Base-by-base conservation (phyloP, 2,329 filamentous ascomycete genomes). In the Whalleya microplaca region DNA sequence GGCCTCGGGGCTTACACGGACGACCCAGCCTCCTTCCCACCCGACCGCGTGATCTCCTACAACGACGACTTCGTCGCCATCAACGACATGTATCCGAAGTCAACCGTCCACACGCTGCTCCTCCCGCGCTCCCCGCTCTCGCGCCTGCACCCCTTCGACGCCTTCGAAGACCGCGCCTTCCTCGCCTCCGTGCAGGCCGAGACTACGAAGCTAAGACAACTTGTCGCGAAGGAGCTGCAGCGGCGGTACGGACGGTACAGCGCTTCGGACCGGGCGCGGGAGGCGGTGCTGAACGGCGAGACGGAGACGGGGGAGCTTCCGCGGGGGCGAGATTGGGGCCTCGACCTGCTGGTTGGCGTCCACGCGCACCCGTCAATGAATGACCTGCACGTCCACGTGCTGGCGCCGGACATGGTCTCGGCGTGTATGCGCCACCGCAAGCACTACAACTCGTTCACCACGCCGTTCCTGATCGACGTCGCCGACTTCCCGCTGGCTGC, bases 371-470 rank as follows among this genome's bases (percentile, higher is more conserved):
- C 95, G 2, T 93, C 89, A 53, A 98, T 99, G 95, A 88, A 84
- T 61, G 92, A 98, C 72, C 71, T 98, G 52, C 95, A 99, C 74
- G 80, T 98, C 3, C 95, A 99, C 73, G 85, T 98, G 27, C 75
- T 98, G 55, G 91, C 90, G 41, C 79, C 85, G 18, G 95, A 99
- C 71, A 88, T 91, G 80, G 81, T 85, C 66, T 92, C 88, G 40
- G 81, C 84, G 10, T 82, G 81, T 45, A 64, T 97, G 73, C 91
- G 88, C 75, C 87, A 94, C 70, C 82, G 86, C 62, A 94, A 92
- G 72, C 95, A 98, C 75, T 98, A 97, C 75, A 91, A 95, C 69
- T 95, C 90, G 62, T 98, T 98, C 75, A 86, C 84, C 29, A 96
- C 93, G 50, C 83, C 84, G 2, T 99, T 98, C 71, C 84, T 99